These are phyloP conservation scores for Pestalotiopsis sp. DNA, from an alignment of 2,329 filamentous ascomycete genomes.

Conservation along the genomic window DNA sequence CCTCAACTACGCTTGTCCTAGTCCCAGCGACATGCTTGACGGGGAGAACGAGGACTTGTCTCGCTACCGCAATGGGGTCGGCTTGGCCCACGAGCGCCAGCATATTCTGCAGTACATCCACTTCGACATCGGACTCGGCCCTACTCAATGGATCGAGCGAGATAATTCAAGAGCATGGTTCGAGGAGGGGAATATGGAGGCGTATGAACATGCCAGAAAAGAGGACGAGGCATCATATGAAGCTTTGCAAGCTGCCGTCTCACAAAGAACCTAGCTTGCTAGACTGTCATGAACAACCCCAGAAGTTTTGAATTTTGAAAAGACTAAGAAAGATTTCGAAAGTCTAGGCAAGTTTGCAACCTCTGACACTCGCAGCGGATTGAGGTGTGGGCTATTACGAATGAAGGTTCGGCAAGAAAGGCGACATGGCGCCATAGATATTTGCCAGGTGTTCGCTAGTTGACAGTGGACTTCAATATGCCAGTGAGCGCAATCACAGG, in stretches of 20 bases:
- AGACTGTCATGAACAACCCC: too few species aligned
- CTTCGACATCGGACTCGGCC: conserved; percentile 9
- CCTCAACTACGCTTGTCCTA: conserved; percentile 13
- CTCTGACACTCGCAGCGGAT: too few species aligned
- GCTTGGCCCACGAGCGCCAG: neutral
- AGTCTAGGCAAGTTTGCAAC: too few species aligned
- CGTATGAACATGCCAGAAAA: neutral
- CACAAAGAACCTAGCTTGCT: neutral
- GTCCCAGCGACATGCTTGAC: conserved; percentile 2
- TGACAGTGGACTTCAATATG: too few species aligned
- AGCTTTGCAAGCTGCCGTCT: neutral
- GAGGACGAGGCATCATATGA: conserved; percentile 4
- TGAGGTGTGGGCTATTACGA: too few species aligned
- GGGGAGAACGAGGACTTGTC: neutral
- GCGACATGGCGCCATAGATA: too few species aligned
- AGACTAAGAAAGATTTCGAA: too few species aligned
- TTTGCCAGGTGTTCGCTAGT: too few species aligned
- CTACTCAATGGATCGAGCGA: conserved; percentile 8
- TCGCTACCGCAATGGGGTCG: neutral
- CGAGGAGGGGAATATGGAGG: neutral
- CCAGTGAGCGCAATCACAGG: too few species aligned
- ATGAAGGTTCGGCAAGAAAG: too few species aligned
- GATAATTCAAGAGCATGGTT: neutral
- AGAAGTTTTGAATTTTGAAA: too few species aligned
- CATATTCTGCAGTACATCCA: conserved; percentile 13